phyloP scores from a whole-genome alignment of 257 asterid genomes.

The Nicotiana noctiflora region DNA sequence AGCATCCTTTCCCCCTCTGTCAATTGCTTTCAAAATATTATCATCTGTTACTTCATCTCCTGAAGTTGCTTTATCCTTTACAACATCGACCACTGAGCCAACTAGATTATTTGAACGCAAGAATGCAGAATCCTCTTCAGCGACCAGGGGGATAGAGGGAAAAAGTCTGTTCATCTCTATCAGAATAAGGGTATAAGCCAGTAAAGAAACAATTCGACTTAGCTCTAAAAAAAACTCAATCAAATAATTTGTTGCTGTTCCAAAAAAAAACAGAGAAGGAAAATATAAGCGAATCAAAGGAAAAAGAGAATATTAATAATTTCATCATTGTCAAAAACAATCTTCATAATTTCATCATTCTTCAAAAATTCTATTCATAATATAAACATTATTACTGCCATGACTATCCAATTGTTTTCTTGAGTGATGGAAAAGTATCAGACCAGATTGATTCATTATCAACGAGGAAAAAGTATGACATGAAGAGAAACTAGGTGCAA shows the following conservation, averaged over 20 bases:
- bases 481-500: not conserved
- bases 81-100: slow-evolving; percentile 57
- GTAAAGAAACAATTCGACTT: not conserved
- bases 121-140: slow-evolving; percentile 89
- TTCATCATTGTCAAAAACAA: not conserved
- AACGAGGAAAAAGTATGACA: not conserved
- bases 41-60: slow-evolving; percentile 38
- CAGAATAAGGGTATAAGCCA: slow-evolving; percentile 2
- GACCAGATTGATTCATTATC: not conserved
- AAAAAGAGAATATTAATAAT: not conserved
- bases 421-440: not conserved
- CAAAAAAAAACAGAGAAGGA: slow-evolving; percentile 1
- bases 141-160: slow-evolving; percentile 89
- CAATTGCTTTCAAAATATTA: slow-evolving; percentile 71
- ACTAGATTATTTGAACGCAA: slow-evolving; percentile 70
- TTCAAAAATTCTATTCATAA: not conserved
- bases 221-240: not conserved
- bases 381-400: not conserved
- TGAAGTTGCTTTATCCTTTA: slow-evolving; percentile 35
- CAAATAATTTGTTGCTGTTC: not conserved
- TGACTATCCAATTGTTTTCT: not conserved
- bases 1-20: slow-evolving; percentile 88
- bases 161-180: slow-evolving; percentile 65
- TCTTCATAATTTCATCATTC: not conserved
- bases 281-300: not conserved